Base-by-base conservation (phyloP, 139 green algal species). In the Micractinium conductrix region DNA sequence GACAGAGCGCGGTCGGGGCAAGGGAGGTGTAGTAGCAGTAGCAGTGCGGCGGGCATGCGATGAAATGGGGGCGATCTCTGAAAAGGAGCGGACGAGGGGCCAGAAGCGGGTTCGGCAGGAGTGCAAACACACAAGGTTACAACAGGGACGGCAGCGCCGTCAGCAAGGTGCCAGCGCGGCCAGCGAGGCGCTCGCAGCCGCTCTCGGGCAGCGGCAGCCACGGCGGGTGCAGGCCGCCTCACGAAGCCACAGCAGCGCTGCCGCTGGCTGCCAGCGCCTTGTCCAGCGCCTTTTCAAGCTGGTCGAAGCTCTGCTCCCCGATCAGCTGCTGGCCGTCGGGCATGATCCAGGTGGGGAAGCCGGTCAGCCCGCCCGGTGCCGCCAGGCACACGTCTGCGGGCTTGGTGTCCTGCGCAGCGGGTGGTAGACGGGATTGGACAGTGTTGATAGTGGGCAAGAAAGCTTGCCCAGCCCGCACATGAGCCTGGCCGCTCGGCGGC, bases 341-440 rank as follows among this genome's bases (percentile, higher is more conserved):
- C 73, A 99, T 97, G n/a, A 98, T 86, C 97, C 97, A 99, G 26
- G 95, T 98, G 53, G 97, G 97, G 86, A 99, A 99, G 28, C 94
- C 95, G 19, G 95, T 79, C 38, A 99, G 87, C 0, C 91, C 84
- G 7, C 79, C 79, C 1, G 67, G 89, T 2, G 94, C 97, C 26
- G 88, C 93, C 43, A 90, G 74, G 86, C 97, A 99, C 22, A 88
- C 88, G 7, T 88, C 44, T 24, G 90, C 93, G 44, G 96, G 65
- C 83, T 93, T 88, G 26, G 87, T 87, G 50, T 92, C 94, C 93
- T 97, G 89, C 63, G 42, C 38, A 53, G 24, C 0, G n/a, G 62
- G 62, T 26, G 28, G 62, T 6, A 30, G 24, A 19, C 16, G 16
- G 16, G 58, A n/a, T 35, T 68, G 58, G 6, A 10, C 16, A 30